These are phyloP conservation scores for Teratosphaeria viscida DNA, from an alignment of 2,329 filamentous ascomycete genomes.

Conservation along the genomic window DNA sequence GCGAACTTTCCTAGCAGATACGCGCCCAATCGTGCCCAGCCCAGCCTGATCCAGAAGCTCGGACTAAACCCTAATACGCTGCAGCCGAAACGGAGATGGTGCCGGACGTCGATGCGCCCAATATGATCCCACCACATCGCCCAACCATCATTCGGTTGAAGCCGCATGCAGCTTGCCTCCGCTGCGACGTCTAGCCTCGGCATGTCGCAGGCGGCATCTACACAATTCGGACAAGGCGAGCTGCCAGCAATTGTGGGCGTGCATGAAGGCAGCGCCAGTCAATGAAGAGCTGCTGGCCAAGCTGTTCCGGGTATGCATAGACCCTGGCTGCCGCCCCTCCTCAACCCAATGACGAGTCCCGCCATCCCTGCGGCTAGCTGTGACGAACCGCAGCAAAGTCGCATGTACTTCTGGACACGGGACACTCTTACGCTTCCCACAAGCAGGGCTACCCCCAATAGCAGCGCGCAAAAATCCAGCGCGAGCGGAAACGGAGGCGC, in stretches of 20 bases:
- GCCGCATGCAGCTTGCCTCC: not conserved
- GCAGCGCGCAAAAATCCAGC: not conserved
- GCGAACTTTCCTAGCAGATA: not conserved
- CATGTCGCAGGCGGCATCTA: not conserved
- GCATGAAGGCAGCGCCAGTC: not conserved
- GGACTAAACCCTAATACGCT: not conserved
- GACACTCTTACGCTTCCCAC: conserved; percentile 12
- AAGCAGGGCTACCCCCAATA: not conserved
- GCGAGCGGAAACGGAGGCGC: conserved; percentile 11
- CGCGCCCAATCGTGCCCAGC: not conserved
- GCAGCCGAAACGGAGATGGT: not conserved
- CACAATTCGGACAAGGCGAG: not conserved
- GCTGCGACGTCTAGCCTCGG: not conserved
- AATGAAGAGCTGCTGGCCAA: not conserved
- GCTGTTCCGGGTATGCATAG: conserved; percentile 4
- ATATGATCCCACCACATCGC: not conserved
- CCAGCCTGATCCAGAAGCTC: not conserved
- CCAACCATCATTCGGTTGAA: not conserved
- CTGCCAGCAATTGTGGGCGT: not conserved
- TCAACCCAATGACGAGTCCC: conserved; percentile 3
- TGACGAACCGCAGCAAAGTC: conserved; percentile 10
- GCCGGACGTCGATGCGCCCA: not conserved
- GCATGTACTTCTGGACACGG: conserved; percentile 32
- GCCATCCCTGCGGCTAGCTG: conserved; percentile 8
- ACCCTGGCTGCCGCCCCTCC: conserved; percentile 11